These are phyloP conservation scores for Scleroderma bovista DNA, from an alignment of 768 basidiomycete genomes.

Conservation along the genomic window DNA sequence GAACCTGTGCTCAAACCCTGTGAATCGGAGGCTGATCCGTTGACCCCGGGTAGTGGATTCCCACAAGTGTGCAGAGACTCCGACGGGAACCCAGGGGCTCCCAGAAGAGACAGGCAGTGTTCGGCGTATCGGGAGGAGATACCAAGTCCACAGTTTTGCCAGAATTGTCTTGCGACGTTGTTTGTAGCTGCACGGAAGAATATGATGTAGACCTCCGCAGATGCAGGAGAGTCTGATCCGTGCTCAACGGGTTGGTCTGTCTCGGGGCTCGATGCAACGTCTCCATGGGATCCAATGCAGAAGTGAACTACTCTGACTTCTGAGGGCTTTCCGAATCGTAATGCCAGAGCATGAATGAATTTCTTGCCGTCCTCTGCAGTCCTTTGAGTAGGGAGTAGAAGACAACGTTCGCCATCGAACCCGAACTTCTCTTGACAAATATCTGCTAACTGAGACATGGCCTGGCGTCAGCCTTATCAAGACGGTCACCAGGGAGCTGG, in stretches of 20 bases:
- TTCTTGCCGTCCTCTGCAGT: constrained; percentile 71
- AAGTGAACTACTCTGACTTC: constrained; percentile 61
- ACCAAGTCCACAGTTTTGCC: constrained; percentile 92
- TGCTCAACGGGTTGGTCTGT: constrained; percentile 7
- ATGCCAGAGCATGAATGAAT: constrained; percentile 57
- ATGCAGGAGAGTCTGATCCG: constrained; percentile 18
- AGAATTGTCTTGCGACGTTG: constrained; percentile 79
- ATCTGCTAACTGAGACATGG: constrained; percentile 54
- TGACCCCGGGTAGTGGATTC: constrained; percentile 39
- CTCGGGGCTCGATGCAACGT: constrained; percentile 14
- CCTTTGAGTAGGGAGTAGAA: constrained; percentile 71
- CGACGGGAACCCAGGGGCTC: constrained; percentile 9
- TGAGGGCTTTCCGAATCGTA: constrained; percentile 34
- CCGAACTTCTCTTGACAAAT: constrained; percentile 80
- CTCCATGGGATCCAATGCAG: constrained; percentile 57
- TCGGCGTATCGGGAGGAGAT: constrained; percentile 87
- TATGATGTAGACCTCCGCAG: constrained; percentile 71
- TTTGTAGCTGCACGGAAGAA: constrained; percentile 65
- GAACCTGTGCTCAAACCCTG: constrained; percentile 77
- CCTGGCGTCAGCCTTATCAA: neutral
- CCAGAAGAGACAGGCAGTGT: constrained; percentile 66
- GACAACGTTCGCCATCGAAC: constrained; percentile 59
- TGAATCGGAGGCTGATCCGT: constrained; percentile 60
- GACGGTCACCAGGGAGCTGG: neutral
- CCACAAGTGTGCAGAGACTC: constrained; percentile 6